These are phyloP conservation scores for Odontarrhena argentea DNA, from an alignment of 345 rosid genomes.

Conservation along the genomic window DNA sequence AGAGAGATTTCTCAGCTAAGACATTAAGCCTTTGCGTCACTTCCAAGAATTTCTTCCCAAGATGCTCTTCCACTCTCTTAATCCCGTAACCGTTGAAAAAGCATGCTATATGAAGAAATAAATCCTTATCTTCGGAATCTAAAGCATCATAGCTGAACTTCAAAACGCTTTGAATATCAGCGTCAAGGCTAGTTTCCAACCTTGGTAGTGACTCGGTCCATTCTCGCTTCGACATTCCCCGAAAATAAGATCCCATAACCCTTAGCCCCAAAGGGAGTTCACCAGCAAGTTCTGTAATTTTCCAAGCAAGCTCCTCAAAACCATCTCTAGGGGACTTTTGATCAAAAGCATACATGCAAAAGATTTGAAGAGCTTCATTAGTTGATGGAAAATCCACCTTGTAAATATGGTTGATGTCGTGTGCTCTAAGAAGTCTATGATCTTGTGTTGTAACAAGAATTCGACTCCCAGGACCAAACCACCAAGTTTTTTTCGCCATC, in stretches of 20 bases:
- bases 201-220: slow-evolving; percentile 10
- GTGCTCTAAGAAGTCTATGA: neutral
- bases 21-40: neutral
- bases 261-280: too few species aligned
- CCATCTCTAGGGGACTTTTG: too few species aligned
- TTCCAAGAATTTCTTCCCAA: neutral
- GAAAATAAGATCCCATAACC: too few species aligned
- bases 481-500: neutral
- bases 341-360: too few species aligned
- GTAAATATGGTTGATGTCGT: neutral
- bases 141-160: slow-evolving; percentile 7
- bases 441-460: slow-evolving; percentile 10
- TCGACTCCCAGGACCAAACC: too few species aligned
- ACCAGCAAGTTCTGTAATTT: too few species aligned
- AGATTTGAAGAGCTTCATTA: too few species aligned
- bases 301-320: too few species aligned
- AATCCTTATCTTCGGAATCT: neutral
- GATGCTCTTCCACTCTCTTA: neutral
- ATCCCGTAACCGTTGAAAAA: neutral
- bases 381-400: too few species aligned
- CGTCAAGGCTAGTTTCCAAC: neutral
- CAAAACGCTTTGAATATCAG: too few species aligned
- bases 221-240: too few species aligned
- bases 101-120: too few species aligned
- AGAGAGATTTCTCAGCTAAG: slow-evolving; percentile 8